Base-by-base conservation (phyloP, 768 basidiomycete species). In the Cytidiella melzeri region DNA sequence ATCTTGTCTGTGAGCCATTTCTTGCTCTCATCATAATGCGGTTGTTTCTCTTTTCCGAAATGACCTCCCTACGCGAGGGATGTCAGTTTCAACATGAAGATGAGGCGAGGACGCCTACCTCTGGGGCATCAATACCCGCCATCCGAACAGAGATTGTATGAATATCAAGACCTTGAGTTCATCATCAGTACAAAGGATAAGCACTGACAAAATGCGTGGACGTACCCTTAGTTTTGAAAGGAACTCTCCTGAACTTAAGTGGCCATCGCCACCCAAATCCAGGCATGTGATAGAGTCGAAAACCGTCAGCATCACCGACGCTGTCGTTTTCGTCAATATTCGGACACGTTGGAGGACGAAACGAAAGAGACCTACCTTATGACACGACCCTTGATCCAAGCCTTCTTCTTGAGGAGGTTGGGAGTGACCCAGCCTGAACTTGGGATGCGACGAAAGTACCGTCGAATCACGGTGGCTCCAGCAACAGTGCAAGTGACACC, bases 41-140 rank as follows among this genome's bases (percentile, higher is more conserved):
- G 82, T 60, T 96, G 93, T 0, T 78, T 79, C 9, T 82, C 79
- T 43, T 81, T 79, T 19, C 94, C 94, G 55, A 92, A 95, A 64
- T 96, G 88, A 0, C 83, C 72, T n/a, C 73, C 77, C 89, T 91
- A n/a, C n/a, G 54, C 15, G 15, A 30, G 1, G 23, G 23, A 20
- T 41, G 21, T 23, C 24, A 47, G 19, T 18, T 46, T 24, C 9
- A 13, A 39, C 20, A 11, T 38, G 34, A 40, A n/a, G 18, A 43
- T 30, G 18, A 42, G 13, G 45, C n/a, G 30, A 46, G n/a, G 30
- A 34, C 15, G 30, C 62, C 25, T 56, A 87, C 91, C 73, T 98
- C 94, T 0, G 94, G 94, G 1, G 94, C 94, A 62, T 98, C 94
- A 4, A 92, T 81, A 0, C 91, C 94, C 12, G 89, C 89, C 24